Base-by-base conservation (phyloP, 169 alveolate species). In the Cryptosporidium tyzzeri region DNA sequence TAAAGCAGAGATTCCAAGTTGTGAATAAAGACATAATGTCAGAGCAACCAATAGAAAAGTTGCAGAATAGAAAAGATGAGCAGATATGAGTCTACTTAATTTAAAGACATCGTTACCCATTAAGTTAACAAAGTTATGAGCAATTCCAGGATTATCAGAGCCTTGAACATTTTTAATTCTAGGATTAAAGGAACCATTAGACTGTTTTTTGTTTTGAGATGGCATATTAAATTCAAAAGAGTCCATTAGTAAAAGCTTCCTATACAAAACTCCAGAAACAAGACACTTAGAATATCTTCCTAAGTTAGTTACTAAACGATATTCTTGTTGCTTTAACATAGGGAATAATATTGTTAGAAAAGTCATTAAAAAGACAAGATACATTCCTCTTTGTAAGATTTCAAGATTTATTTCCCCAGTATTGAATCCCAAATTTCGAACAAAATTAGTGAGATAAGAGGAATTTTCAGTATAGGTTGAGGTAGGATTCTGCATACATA, bases 1-100 rank as follows among this genome's bases (percentile, higher is more conserved):
- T 7, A 80, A 62, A 2, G 89, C 89, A 8, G 89, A 80, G n/a
- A 80, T n/a, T 12, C 89, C 89, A 12, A 80, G 75, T 10, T 80
- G 89, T 3, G 75, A 62, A 21, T 67, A 80, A 26, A 80, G 70
- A 39, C 73, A 65, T 4, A 80, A 31, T 14, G 89, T 80, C 1
- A 48, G 41, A 26, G 89, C 89, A 44, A 67, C 67, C 23, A 80
- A 29, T 1, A 80, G 44, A 65, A 80, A 80, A 6, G 75, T 80
- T 12, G 69, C 89, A 12, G 89, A 80, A 26, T 80, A 80, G 53
- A 80, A 80, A 4, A 80, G 62, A 44, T 80, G 89, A 26, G 89
- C 89, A 21, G 89, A 59, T 31, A 80, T 80, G 45, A 80, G 75
- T 65, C 89, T 80, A 48, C 50, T 80, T 18, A 80, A 45, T 48